Evolutionary conservation across 2,329 filamentous ascomycete species (phyloP).

Genomic region (Escovopsis sp.): DNA sequence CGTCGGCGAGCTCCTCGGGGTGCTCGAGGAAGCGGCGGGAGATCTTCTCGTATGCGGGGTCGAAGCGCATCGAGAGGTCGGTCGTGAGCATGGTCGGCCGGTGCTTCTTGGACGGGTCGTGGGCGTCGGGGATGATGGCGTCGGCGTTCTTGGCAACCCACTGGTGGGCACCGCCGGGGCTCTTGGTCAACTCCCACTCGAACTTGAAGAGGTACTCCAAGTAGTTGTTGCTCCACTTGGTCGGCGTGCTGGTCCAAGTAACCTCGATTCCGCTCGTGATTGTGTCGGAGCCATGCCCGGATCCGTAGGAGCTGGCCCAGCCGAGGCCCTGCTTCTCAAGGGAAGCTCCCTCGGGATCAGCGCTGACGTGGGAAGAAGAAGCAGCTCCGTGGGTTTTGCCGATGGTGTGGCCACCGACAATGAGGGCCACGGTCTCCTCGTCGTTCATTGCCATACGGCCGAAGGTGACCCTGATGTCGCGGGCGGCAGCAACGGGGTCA

Average conservation of each 20-base stretch:
- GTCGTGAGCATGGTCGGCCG: slow-evolving; percentile 63
- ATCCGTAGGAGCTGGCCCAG: slow-evolving; percentile 50
- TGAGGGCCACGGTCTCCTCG: slow-evolving; percentile 66
- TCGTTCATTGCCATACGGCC: slow-evolving; percentile 73
- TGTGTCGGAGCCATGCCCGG: slow-evolving; percentile 55
- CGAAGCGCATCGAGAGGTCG: slow-evolving; percentile 57
- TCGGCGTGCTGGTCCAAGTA: slow-evolving; percentile 63
- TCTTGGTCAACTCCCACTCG: slow-evolving; percentile 65
- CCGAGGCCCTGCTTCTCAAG: slow-evolving; percentile 57
- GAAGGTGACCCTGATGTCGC: slow-evolving; percentile 62
- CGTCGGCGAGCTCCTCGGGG: slow-evolving; percentile 52
- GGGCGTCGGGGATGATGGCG: slow-evolving; percentile 55
- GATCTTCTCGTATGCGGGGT: slow-evolving; percentile 63
- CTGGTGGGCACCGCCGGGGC: slow-evolving; percentile 61
- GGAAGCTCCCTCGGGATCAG: slow-evolving; percentile 49
- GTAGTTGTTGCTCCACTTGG: slow-evolving; percentile 61
- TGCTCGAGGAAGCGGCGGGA: slow-evolving; percentile 53
- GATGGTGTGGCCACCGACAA: slow-evolving; percentile 64
- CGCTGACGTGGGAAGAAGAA: slow-evolving; percentile 46
- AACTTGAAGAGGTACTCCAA: slow-evolving; percentile 65
- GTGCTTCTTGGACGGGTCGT: slow-evolving; percentile 55
- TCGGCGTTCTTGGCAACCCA: slow-evolving; percentile 59
- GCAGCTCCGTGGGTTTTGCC: slow-evolving; percentile 71
- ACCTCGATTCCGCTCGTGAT: slow-evolving; percentile 69
- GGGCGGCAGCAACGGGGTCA: slow-evolving; percentile 52